phyloP scores from a whole-genome alignment of 768 basidiomycete species.

The Tephrocybe sp. region DNA sequence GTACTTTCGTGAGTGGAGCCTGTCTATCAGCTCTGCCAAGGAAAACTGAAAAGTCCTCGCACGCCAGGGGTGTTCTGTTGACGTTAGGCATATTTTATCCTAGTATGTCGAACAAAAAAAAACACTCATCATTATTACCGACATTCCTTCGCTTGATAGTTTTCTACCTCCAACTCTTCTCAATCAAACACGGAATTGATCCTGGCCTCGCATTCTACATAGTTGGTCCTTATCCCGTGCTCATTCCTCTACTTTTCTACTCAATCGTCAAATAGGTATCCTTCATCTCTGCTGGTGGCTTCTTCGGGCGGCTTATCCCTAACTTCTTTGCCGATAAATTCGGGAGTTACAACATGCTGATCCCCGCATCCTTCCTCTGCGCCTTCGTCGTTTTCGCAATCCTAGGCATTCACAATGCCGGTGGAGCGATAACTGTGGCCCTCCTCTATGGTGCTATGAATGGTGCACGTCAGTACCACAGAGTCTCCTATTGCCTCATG shows the following conservation, averaged over 20 bases:
- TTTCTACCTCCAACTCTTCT: slow-evolving; percentile 57
- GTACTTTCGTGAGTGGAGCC: slow-evolving; percentile 6
- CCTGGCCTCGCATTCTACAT: slow-evolving; percentile 46
- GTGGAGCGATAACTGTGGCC: slow-evolving; percentile 42
- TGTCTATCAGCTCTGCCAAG: neutral
- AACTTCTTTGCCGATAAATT: slow-evolving; percentile 52
- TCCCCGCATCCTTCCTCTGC: slow-evolving; percentile 40
- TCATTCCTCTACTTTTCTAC: neutral
- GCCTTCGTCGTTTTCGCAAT: slow-evolving; percentile 46
- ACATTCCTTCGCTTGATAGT: too few species aligned
- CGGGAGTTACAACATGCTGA: slow-evolving; percentile 52
- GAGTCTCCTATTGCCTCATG: neutral
- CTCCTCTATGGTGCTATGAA: slow-evolving; percentile 29
- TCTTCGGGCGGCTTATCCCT: slow-evolving; percentile 57
- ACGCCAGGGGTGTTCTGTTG: slow-evolving; percentile 16
- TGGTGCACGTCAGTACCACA: neutral
- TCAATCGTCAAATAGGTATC: slow-evolving; percentile 33
- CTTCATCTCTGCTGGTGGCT: slow-evolving; percentile 50
- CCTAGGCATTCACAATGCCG: slow-evolving; percentile 37
- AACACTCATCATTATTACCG: too few species aligned
- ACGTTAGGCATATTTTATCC: slow-evolving; percentile 53
- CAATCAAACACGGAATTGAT: slow-evolving; percentile 41
- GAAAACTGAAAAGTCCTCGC: neutral
- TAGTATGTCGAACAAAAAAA: slow-evolving; percentile 33
- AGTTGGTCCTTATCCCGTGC: slow-evolving; percentile 26